Base-by-base conservation (phyloP, 1,284 basidiomycete species). In the Malassezia restricta region DNA sequence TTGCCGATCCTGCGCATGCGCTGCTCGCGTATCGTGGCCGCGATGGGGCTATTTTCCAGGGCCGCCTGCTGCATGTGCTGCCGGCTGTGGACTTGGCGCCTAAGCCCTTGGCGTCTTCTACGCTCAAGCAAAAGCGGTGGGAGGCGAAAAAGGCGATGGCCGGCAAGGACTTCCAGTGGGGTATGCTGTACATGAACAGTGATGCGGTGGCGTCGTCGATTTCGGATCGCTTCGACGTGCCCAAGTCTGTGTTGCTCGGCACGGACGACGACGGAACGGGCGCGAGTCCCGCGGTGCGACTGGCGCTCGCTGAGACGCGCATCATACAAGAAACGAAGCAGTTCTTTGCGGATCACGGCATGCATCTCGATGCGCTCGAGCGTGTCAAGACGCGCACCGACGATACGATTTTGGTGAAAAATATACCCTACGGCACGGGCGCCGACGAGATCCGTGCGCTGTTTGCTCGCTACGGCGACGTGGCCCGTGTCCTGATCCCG, bases 151-250 rank as follows among this genome's bases (percentile, higher is more conserved):
- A 86, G 72, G 78, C 82, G 12, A 78, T 76, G 27, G 83, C 85
- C 6, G 82, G 83, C 32, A 84, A 83, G 62, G 87, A 88, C 57
- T 91, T 95, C 68, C 94, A 92, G 74, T 98, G 92, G 92, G 84
- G 83, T 41, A 86, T 88, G 78, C 74, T 96, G 57, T 96, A 92
- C 71, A 92, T 96, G 88, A 96, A 94, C 78, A 89, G 84, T 58
- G 87, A 92, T 68, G 87, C 88, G 8, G 87, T 91, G 0, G 83
- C 83, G 0, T 82, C 83, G 1, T 87, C 85, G 4, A 80, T 91
- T 28, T 85, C 88, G 1, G 81, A 83, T 58, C 79, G 87, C 8
- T 82, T 91, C 76, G 83, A 81, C 47, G 81, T 91, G 35, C 76
- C 82, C 37, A 96, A 98, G 76, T 76, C 87, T 1, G 85, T 90